Conservation (phyloP, 2,329 filamentous ascomycete genomes). For the Monilinia vaccinii-corymbosi region DNA sequence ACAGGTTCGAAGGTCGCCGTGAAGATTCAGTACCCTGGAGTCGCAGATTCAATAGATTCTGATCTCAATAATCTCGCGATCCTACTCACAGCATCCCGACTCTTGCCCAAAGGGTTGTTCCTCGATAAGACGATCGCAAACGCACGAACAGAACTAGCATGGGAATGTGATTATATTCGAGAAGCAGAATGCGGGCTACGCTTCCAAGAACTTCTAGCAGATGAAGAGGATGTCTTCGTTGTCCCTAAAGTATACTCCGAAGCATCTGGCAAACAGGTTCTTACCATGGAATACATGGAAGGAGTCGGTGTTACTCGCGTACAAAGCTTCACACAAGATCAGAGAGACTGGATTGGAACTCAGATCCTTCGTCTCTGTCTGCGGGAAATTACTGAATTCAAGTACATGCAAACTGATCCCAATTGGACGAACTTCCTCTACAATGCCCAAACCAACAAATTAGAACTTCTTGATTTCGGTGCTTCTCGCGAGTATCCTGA, state of each 20-base stretch:
- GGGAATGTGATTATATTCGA: constrained; percentile 93
- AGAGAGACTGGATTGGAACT: constrained; percentile 93
- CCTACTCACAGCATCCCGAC: constrained; percentile 78
- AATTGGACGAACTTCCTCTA: constrained; percentile 99
- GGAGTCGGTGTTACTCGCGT: constrained; percentile 80
- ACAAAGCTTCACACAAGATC: constrained; percentile 63
- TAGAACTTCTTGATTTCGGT: constrained; percentile 93
- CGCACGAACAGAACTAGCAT: constrained; percentile 79
- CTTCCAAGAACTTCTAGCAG: constrained; percentile 69
- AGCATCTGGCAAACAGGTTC: constrained; percentile 74
- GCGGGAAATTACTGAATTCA: constrained; percentile 88
- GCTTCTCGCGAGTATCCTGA: constrained; percentile 79
- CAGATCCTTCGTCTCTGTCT: constrained; percentile 87
- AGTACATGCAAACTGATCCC: constrained; percentile 97
- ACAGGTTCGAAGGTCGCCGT: constrained; percentile 75
- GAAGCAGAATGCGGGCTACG: constrained; percentile 74
- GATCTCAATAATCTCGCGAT: constrained; percentile 90
- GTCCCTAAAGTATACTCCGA: constrained; percentile 72
- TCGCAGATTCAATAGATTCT: constrained; percentile 91
- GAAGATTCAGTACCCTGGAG: constrained; percentile 95
- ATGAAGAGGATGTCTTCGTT: constrained; percentile 63
- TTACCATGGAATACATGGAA: constrained; percentile 89
- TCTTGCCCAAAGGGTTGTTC: constrained; percentile 86
- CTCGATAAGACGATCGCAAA: constrained; percentile 97
- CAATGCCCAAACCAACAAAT: constrained; percentile 59